Evolutionary conservation across 2,329 filamentous ascomycete species (phyloP), one percentile per base, ranked within the genome.

Genomic region (Arthrinium phaeospermum): DNA sequence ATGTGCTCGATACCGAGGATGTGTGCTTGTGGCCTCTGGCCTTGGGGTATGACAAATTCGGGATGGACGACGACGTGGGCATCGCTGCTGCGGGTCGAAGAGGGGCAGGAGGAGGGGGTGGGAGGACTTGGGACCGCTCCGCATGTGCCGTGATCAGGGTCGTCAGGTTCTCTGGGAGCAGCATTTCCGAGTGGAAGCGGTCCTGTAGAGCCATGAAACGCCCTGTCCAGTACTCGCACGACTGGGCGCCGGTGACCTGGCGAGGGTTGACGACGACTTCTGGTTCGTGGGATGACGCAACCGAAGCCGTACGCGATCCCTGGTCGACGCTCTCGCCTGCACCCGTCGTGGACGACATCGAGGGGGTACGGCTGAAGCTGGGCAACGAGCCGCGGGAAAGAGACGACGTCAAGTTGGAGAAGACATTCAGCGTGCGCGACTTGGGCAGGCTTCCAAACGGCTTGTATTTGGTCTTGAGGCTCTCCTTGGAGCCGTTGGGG

Each of bases 171-270:
- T 75, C 73, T 0, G 77, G 73, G 5, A 78, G 72, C 30, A 86
- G 78, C 34, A 78, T 76, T 74, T 88, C 85, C 72, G 81, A 84
- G 71, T 83, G 83, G 74, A 87, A 85, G n/a, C 84, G 85, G 79
- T 92, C 90, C 69, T 87, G 84, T 0, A 91, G 80, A 2, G 88
- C 81, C 69, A 86, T 81, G 77, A 92, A 91, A 51, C 91, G 88
- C 24, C 91, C 91, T 14, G 85, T 83, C 91, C 91, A 93, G 79
- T 91, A 92, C 3, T 83, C 79, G 1, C 85, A 84, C 7, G 85
- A 80, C 75, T 88, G 85, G 1, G 86, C 83, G 0, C 78, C 81
- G 69, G 78, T 78, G 19, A 90, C 79, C 34, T 81, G 72, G 41
- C 75, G 76, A n/a, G 77, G 74, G 47, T 80, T 75, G 45, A 68